Conservation (phyloP, 2,329 filamentous ascomycete species). For the Ophiostoma sp. region DNA sequence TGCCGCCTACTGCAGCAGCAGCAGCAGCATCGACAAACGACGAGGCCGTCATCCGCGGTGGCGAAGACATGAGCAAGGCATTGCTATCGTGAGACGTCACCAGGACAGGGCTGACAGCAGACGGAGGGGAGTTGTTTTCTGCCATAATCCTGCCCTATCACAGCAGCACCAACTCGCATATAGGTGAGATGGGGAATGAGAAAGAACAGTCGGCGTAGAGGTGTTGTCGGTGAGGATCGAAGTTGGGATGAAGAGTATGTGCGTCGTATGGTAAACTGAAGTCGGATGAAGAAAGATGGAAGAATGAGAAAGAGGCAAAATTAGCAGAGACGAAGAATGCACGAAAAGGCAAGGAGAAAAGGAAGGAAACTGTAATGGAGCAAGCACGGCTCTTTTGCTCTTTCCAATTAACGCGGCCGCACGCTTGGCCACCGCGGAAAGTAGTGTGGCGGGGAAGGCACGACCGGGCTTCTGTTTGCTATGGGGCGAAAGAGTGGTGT, state of each 20-base stretch:
- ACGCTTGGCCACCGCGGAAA: conserved; percentile 16
- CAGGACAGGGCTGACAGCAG: conserved; percentile 19
- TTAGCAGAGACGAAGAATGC: not conserved
- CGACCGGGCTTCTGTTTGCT: conserved; percentile 19
- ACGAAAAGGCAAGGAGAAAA: conserved; percentile 10
- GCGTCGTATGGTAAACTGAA: too few species aligned
- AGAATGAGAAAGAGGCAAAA: conserved; percentile 1
- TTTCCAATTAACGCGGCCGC: conserved; percentile 26
- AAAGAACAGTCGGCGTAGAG: not conserved
- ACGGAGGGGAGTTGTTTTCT: conserved; percentile 25
- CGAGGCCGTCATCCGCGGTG: conserved; percentile 31
- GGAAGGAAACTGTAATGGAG: not conserved
- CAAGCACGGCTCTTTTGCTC: not conserved
- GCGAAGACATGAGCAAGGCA: conserved; percentile 32
- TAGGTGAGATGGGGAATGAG: not conserved
- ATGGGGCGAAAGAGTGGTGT: conserved; percentile 20
- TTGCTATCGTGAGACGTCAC: not conserved
- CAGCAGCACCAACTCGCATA: not conserved
- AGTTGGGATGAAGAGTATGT: not conserved
- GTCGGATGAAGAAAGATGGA: not conserved
- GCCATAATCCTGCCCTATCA: conserved; percentile 30
- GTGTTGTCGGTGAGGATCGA: not conserved
- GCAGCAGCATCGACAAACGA: not conserved
- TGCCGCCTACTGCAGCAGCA: conserved; percentile 8
- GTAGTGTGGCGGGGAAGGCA: conserved; percentile 31